Conservation (phyloP, 2,329 filamentous ascomycete genomes). For the Phyllosticta ampelicida region DNA sequence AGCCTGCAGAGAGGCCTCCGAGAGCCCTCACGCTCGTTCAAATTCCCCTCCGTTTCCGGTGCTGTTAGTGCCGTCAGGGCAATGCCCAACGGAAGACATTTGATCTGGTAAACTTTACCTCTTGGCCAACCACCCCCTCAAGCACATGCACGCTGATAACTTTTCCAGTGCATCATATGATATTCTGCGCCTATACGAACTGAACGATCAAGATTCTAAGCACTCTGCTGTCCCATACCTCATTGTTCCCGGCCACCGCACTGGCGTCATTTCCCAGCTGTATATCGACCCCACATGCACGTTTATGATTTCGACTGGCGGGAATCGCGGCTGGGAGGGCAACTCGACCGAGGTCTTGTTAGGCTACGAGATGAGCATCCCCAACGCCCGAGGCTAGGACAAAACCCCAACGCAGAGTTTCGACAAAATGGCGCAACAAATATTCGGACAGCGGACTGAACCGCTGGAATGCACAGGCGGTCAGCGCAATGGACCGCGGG, state of each 20-base stretch:
- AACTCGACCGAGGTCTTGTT: slow-evolving; percentile 79
- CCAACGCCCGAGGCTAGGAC: neutral
- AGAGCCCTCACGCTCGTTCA: slow-evolving; percentile 66
- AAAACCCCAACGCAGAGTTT: no score
- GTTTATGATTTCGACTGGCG: slow-evolving; percentile 86
- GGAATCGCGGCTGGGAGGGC: slow-evolving; percentile 92
- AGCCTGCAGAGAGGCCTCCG: slow-evolving; percentile 71
- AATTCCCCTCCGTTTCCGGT: slow-evolving; percentile 80
- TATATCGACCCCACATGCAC: slow-evolving; percentile 80
- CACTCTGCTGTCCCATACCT: slow-evolving; percentile 83
- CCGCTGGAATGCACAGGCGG: no score
- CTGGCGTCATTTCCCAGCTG: slow-evolving; percentile 76
- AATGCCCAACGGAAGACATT: slow-evolving; percentile 86
- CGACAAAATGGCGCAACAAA: no score
- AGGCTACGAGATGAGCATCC: slow-evolving; percentile 74
- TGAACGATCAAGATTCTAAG: slow-evolving; percentile 56
- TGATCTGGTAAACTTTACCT: slow-evolving; percentile 65
- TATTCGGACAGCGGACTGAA: no score
- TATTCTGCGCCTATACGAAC: slow-evolving; percentile 85
- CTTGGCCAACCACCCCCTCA: neutral
- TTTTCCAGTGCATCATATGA: slow-evolving; percentile 68
- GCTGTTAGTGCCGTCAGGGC: slow-evolving; percentile 77
- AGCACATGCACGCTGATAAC: slow-evolving; percentile 11
- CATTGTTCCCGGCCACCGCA: slow-evolving; percentile 86
- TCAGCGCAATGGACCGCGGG: no score